phyloP scores from a whole-genome alignment of 2,329 filamentous ascomycete genomes.

The Plectosphaerella plurivora region DNA sequence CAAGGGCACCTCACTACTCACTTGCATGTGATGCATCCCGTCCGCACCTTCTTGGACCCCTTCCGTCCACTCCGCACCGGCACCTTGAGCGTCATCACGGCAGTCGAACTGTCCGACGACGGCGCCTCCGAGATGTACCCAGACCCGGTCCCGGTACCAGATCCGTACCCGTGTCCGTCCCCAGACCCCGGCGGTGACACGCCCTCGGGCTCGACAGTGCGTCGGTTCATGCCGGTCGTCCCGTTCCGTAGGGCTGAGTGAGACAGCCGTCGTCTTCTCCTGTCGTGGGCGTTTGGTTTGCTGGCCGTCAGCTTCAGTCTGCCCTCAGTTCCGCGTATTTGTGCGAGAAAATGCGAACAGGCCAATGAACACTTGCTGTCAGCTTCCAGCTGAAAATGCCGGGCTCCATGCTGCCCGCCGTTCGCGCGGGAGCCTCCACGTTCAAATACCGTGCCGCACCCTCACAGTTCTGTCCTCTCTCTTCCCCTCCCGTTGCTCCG shows the following conservation, averaged over 20 bases:
- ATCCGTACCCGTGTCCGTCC: background rate
- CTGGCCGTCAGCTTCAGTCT: too few relatives aligned
- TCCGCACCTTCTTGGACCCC: conserved; percentile 40
- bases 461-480: too few relatives aligned
- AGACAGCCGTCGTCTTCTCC: background rate
- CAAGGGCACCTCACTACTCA: background rate
- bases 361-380: background rate
- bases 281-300: too few relatives aligned
- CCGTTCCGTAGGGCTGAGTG: background rate
- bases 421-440: too few relatives aligned
- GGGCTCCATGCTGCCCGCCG: too few relatives aligned
- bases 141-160: background rate
- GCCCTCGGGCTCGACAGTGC: background rate
- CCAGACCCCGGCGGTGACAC: background rate
- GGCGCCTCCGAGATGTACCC: background rate
- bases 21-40: conserved; percentile 53
- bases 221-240: background rate
- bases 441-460: too few relatives aligned
- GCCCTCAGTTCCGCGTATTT: too few relatives aligned
- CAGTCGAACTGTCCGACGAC: background rate
- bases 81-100: background rate
- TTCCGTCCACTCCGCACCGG: conserved; percentile 22
- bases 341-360: background rate
- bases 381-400: too few relatives aligned
- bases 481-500: too few relatives aligned